Base-by-base conservation (phyloP, 2,329 filamentous ascomycete genomes). In the Calonectria multiphialidica region DNA sequence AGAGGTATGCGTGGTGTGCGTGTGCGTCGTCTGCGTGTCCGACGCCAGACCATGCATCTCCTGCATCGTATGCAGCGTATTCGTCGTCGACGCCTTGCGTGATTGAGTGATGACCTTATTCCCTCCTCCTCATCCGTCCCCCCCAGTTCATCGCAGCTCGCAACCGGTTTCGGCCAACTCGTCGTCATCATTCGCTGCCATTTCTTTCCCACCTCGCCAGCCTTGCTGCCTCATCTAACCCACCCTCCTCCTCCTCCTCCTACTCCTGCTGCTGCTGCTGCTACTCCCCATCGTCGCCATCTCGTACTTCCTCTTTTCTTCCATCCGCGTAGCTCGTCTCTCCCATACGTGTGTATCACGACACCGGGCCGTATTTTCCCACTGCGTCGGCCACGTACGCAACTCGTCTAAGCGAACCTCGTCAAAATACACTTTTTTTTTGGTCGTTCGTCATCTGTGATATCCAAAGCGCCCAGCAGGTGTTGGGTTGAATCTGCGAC, bases 101-200 rank as follows among this genome's bases (percentile, higher is more conserved):
- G 53, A 59, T 59, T 40, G 53, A 59, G 33, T 40, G 16, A 44
- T 23, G 44, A 12, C 63, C 8, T 30, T 30, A 5, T 30, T 8
- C 28, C 8, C 28, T 30, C 28, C 28, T 30, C 28, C 8, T 30
- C 28, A 5, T 8, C 28, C 8, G 5, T 8, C 28, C 47, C 37
- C 63, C 63, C 35, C 23, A 55, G 35, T 53, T 50, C 49, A 6
- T 40, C 18, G 53, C 35, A 21, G n/a, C 59, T 35, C n/a, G 35
- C 55, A 63, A 59, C 57, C 66, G 66, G 66, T 55, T 68, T 68
- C 66, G 55, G 66, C 55, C 10, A 33, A 28, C 55, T 8, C 23
- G 35, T 50, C 53, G 44, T 59, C 33, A 62, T 62, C 66, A 53
- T 53, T 42, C 25, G 23, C 57, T 44, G 25, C 57, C 40, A 3